These are phyloP conservation scores for Suhomyces bolitotheri DNA, from an alignment of 1,139 yeast genomes.

Conservation along the genomic window DNA sequence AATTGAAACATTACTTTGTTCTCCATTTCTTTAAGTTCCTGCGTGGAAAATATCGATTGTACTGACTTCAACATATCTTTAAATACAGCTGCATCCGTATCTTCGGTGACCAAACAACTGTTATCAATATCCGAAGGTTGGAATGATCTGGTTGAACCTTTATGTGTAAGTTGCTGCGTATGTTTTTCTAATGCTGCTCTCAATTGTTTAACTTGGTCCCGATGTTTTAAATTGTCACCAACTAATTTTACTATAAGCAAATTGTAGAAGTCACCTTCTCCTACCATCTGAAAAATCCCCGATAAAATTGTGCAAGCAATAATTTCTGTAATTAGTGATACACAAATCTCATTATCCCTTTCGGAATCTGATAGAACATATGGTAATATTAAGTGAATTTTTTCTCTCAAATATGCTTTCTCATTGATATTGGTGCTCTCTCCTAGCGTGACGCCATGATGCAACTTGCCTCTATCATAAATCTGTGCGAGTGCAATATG, in stretches of 20 bases:
- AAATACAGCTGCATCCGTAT: slow-evolving; percentile 38
- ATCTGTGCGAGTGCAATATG: slow-evolving; percentile 61
- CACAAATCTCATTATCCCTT: slow-evolving; percentile 48
- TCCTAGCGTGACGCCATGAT: slow-evolving; percentile 55
- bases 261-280: slow-evolving; percentile 81
- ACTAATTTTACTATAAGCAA: slow-evolving; percentile 58
- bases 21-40: slow-evolving; percentile 26
- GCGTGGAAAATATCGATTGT: slow-evolving; percentile 17
- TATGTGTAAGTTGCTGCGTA: slow-evolving; percentile 28
- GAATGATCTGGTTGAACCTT: slow-evolving; percentile 7
- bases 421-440: slow-evolving; percentile 49
- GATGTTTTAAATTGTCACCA: slow-evolving; percentile 68
- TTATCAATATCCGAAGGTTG: slow-evolving; percentile 2
- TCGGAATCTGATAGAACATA: slow-evolving; percentile 52
- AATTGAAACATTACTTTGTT: slow-evolving; percentile 23
- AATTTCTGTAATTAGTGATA: slow-evolving; percentile 60
- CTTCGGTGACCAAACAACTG: slow-evolving; percentile 19
- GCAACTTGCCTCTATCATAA: slow-evolving; percentile 59
- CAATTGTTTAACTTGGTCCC: slow-evolving; percentile 72
- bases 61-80: slow-evolving; percentile 27
- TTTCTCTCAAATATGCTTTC: slow-evolving; percentile 51
- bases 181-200: slow-evolving; percentile 72
- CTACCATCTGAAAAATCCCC: slow-evolving; percentile 53
- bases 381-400: slow-evolving; percentile 50
- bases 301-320: slow-evolving; percentile 51